Conservation (phyloP, 805 yeast genomes). For the Ogataea saltuana region DNA sequence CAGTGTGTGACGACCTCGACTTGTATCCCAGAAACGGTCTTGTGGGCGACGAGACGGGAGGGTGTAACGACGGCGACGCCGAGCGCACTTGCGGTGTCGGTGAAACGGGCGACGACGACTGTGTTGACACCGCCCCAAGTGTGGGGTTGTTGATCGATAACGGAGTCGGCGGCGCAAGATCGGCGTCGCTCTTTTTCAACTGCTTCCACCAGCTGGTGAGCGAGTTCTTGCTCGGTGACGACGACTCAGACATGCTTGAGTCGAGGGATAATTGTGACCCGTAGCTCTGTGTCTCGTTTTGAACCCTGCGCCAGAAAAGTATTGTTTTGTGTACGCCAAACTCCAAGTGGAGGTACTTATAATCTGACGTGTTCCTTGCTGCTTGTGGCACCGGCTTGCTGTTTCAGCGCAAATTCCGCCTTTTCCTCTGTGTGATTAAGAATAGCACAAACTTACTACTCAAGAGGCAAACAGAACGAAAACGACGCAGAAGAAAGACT, state of each 20-base stretch:
- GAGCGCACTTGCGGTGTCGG: constrained; percentile 16
- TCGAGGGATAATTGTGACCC: too few relatives aligned
- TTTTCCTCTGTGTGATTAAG: too few relatives aligned
- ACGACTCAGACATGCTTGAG: constrained; percentile 29
- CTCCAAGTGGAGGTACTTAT: too few relatives aligned
- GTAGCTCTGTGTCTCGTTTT: too few relatives aligned
- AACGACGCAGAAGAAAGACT: too few relatives aligned
- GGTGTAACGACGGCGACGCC: constrained; percentile 17
- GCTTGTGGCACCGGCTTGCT: too few relatives aligned
- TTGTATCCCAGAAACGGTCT: constrained; percentile 53
- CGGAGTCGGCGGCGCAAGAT: constrained; percentile 19
- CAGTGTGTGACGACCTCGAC: constrained; percentile 50
- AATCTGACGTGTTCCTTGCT: too few relatives aligned
- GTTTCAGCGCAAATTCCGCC: too few relatives aligned
- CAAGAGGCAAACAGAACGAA: too few relatives aligned
- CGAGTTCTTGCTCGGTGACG: constrained; percentile 31
- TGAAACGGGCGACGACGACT: constrained; percentile 13
- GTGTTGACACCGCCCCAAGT: constrained; percentile 9
- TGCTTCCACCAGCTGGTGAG: constrained; percentile 36
- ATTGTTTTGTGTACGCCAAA: background rate
- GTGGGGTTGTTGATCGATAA: constrained; percentile 7
- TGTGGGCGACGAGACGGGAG: constrained; percentile 34
- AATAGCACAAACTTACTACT: too few relatives aligned
- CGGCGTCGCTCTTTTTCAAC: constrained; percentile 24
- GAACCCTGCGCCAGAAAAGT: background rate